phyloP scores from a whole-genome alignment of 192 early-diverging fungal species.

The Funneliformis mosseae region DNA sequence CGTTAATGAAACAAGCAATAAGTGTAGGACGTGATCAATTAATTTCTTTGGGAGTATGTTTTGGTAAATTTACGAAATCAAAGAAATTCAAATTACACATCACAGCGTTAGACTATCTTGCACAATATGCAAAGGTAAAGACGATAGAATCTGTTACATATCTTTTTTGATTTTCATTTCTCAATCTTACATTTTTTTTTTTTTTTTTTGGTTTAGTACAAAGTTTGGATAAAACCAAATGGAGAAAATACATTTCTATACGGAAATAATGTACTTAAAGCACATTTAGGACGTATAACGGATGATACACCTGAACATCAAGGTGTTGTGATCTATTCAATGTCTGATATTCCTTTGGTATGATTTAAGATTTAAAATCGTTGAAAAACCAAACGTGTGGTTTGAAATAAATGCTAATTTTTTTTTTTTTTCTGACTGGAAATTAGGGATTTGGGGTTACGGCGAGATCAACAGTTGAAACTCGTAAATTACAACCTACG shows the following conservation, averaged over 20 bases:
- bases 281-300: conserved; percentile 94
- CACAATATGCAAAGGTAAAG: conserved; percentile 89
- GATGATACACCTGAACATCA: conserved; percentile 99
- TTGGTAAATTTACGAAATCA: conserved; percentile 99
- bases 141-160: too few species aligned
- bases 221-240: conserved; percentile 99
- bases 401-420: too few species aligned
- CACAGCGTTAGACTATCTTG: conserved; percentile 88
- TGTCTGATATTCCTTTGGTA: conserved; percentile 89
- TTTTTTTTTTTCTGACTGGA: too few species aligned
- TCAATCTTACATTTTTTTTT: neutral
- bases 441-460: conserved; percentile 98
- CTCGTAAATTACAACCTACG: conserved; percentile 91
- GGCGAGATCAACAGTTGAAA: conserved; percentile 88
- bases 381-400: too few species aligned
- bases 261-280: conserved; percentile 97
- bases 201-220: conserved; percentile 68
- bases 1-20: conserved; percentile 86
- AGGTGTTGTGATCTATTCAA: conserved; percentile 92
- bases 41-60: conserved; percentile 91
- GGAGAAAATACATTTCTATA: conserved; percentile 99
- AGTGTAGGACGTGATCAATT: conserved; percentile 85
- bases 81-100: conserved; percentile 96
- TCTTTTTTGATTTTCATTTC: neutral
- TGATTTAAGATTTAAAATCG: conserved; percentile 13